Conservation (phyloP, 768 basidiomycete species). For the Leccinum variicolor region DNA sequence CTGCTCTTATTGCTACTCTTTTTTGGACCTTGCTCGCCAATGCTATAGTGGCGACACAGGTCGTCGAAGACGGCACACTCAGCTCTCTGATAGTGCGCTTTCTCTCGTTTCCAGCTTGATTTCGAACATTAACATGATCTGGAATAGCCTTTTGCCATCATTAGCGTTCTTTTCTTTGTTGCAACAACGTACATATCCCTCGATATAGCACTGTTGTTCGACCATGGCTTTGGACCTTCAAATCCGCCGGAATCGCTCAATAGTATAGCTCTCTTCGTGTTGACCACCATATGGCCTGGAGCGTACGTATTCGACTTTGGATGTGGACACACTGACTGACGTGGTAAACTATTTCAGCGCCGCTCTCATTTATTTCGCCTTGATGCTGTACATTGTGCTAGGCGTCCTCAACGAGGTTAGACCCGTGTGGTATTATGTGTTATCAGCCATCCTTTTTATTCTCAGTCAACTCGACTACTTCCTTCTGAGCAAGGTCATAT, state of each 20-base stretch:
- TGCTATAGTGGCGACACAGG: conserved; percentile 77
- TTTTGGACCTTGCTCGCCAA: conserved; percentile 82
- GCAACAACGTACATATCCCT: conserved; percentile 81
- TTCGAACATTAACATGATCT: background rate
- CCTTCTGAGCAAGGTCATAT: conserved; percentile 74
- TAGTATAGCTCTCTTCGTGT: conserved; percentile 75
- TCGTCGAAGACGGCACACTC: conserved; percentile 88
- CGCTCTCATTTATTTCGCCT: conserved; percentile 60
- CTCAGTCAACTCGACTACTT: conserved; percentile 82
- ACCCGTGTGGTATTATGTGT: conserved; percentile 77
- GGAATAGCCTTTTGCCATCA: conserved; percentile 57
- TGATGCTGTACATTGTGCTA: conserved; percentile 83
- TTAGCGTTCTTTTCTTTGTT: conserved; percentile 59
- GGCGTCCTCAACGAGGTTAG: conserved; percentile 71
- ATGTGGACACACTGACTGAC: background rate
- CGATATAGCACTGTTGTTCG: conserved; percentile 73
- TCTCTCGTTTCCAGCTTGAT: background rate
- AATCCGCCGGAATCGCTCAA: conserved; percentile 53
- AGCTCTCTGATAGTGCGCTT: conserved; percentile 60
- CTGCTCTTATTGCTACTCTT: conserved; percentile 68
- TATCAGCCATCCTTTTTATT: conserved; percentile 73
- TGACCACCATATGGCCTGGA: conserved; percentile 79
- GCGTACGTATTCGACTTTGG: conserved; percentile 43
- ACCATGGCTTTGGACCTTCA: conserved; percentile 56
- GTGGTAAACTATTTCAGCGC: conserved; percentile 38